These are phyloP conservation scores for Batrachochytrium dendrobatidis DNA, from an alignment of 371 early-diverging fungal species.

Conservation along the genomic window DNA sequence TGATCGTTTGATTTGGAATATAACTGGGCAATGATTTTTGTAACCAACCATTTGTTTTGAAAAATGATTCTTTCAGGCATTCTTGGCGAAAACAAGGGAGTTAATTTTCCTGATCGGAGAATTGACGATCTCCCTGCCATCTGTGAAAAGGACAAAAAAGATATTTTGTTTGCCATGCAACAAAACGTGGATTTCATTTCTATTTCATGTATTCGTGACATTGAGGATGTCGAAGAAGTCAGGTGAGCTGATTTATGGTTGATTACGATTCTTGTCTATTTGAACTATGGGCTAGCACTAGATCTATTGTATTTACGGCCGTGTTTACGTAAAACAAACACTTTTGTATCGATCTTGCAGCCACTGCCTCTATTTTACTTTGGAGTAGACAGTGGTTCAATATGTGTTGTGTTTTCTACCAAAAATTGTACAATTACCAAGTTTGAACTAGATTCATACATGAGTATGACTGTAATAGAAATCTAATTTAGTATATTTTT, in stretches of 20 bases:
- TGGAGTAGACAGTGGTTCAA: too few relatives aligned
- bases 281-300: too few relatives aligned
- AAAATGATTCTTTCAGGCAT: constrained; percentile 14
- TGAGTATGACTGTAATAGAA: constrained; percentile 2
- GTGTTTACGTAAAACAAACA: too few relatives aligned
- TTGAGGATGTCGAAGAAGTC: constrained; percentile 45
- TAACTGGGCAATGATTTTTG: neutral
- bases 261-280: neutral
- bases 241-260: constrained; percentile 15
- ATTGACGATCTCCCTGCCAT: constrained; percentile 42
- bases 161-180: constrained; percentile 48
- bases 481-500: constrained; percentile 4
- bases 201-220: constrained; percentile 48
- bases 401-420: too few relatives aligned
- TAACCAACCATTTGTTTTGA: neutral
- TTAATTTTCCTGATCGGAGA: constrained; percentile 48
- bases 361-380: too few relatives aligned
- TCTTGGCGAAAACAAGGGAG: constrained; percentile 46
- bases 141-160: constrained; percentile 45
- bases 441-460: too few relatives aligned
- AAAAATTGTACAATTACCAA: too few relatives aligned
- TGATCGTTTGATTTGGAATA: neutral
- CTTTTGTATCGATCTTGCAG: too few relatives aligned
- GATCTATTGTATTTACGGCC: neutral
- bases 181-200: constrained; percentile 51